These are phyloP conservation scores for Termitomyces sp. DNA, from an alignment of 768 basidiomycete species.

Conservation along the genomic window DNA sequence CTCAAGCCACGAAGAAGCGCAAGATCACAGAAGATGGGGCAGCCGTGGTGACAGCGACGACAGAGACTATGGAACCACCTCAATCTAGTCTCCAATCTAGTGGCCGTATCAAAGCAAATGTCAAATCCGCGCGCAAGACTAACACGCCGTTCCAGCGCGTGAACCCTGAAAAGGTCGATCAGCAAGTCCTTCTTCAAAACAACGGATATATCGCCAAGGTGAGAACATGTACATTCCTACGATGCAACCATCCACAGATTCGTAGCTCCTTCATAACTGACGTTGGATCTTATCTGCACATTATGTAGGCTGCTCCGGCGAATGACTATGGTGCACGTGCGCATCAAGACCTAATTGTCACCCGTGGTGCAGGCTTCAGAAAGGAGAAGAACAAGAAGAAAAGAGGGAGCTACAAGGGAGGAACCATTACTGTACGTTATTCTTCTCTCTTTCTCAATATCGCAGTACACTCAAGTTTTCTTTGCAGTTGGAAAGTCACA, in stretches of 20 bases:
- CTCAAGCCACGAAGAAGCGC: constrained; percentile 53
- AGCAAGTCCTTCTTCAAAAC: constrained; percentile 37
- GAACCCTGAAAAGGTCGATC: constrained; percentile 52
- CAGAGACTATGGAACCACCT: constrained; percentile 13
- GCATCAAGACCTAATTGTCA: constrained; percentile 83
- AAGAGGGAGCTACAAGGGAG: constrained; percentile 88
- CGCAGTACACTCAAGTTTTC: constrained; percentile 1
- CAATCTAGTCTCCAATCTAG: constrained; percentile 10
- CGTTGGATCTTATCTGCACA: not conserved
- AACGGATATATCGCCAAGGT: constrained; percentile 85
- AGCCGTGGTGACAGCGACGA: constrained; percentile 40
- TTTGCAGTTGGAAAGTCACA: constrained; percentile 70
- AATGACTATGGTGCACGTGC: constrained; percentile 90
- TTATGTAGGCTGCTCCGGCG: constrained; percentile 45
- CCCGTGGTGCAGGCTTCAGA: constrained; percentile 90
- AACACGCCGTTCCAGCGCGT: constrained; percentile 80
- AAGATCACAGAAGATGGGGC: constrained; percentile 46
- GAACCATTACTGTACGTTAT: constrained; percentile 81
- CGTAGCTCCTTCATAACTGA: not conserved
- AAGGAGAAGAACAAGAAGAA: constrained; percentile 99
- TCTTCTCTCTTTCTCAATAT: not conserved
- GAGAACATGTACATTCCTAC: not conserved
- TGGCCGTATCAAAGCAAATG: constrained; percentile 13
- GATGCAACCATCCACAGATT: not conserved
- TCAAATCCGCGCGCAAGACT: constrained; percentile 30